phyloP scores from a whole-genome alignment of 2,329 filamentous ascomycete genomes.

The Arthrobotrys iridis region DNA sequence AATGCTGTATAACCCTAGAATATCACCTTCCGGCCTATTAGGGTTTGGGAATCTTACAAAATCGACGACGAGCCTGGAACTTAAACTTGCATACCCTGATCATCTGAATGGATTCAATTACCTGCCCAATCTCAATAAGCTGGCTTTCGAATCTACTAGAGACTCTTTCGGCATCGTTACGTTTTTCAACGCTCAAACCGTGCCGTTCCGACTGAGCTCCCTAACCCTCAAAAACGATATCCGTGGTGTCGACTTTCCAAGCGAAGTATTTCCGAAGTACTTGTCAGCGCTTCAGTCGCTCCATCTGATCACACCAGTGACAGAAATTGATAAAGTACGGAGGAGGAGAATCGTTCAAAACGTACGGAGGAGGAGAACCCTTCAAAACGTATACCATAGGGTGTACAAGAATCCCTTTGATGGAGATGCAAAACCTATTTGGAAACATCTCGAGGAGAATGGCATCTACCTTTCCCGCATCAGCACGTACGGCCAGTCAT shows the following conservation, averaged over 20 bases:
- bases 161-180: not conserved
- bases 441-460: constrained; percentile 4
- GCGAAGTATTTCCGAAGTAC: not conserved
- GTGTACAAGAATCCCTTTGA: not conserved
- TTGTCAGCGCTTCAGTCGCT: not conserved
- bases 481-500: not conserved
- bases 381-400: not conserved
- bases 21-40: not conserved
- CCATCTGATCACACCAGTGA: not conserved
- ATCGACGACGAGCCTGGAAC: not conserved
- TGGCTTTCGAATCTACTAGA: not conserved
- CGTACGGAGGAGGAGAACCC: not conserved
- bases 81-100: not conserved
- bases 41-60: not conserved
- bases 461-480: constrained; percentile 1
- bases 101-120: not conserved
- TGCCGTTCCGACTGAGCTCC: constrained; percentile 4
- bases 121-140: not conserved
- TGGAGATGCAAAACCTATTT: not conserved
- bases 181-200: not conserved
- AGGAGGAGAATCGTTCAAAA: not conserved
- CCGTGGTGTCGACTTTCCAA: not conserved
- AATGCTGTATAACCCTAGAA: not conserved
- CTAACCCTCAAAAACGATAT: constrained; percentile 7
- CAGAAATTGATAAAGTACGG: not conserved